Percentiles rank a stretch among this genome's conserved stretches.
Conservation (phyloP, 768 basidiomycete genomes). For the Leucogyrophana mollusca region DNA sequence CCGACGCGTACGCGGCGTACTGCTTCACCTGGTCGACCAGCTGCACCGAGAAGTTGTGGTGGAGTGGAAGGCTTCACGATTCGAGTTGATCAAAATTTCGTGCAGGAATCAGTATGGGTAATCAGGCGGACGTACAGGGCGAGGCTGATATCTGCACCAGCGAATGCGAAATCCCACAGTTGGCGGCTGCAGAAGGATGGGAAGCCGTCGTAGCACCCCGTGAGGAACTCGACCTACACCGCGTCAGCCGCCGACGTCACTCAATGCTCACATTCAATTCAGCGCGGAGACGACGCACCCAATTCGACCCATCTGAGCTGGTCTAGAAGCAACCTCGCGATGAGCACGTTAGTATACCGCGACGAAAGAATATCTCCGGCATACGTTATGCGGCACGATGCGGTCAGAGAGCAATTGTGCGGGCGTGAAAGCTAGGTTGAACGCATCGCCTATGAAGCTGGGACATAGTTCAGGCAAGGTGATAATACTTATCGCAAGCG, state of each 20-base stretch:
- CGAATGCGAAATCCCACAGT: slow-evolving; percentile 58
- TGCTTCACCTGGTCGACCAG: slow-evolving; percentile 51
- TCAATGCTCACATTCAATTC: no score
- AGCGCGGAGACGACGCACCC: no score
- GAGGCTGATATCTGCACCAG: slow-evolving; percentile 47
- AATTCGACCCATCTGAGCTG: slow-evolving; percentile 53
- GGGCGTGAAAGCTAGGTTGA: slow-evolving; percentile 41
- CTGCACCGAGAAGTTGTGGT: slow-evolving; percentile 46
- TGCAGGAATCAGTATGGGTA: not conserved
- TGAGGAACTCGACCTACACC: slow-evolving; percentile 49
- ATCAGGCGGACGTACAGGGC: slow-evolving; percentile 34
- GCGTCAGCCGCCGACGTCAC: no score
- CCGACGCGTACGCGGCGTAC: slow-evolving; percentile 43
- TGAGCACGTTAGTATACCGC: no score
- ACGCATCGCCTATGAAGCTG: slow-evolving; percentile 51
- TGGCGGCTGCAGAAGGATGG: slow-evolving; percentile 44
- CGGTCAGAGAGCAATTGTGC: slow-evolving; percentile 39
- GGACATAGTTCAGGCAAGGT: not conserved
- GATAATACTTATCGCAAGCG: not conserved
- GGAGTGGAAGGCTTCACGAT: slow-evolving; percentile 40
- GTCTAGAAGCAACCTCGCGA: slow-evolving; percentile 44
- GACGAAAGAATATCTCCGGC: no score
- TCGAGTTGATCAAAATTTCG: not conserved
- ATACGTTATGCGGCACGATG: slow-evolving; percentile 47
- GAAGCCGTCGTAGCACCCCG: slow-evolving; percentile 46